Evolutionary conservation across 805 yeast species (phyloP), one percentile per base, ranked within the genome.

Genomic region (Schwanniomyces occidentalis): DNA sequence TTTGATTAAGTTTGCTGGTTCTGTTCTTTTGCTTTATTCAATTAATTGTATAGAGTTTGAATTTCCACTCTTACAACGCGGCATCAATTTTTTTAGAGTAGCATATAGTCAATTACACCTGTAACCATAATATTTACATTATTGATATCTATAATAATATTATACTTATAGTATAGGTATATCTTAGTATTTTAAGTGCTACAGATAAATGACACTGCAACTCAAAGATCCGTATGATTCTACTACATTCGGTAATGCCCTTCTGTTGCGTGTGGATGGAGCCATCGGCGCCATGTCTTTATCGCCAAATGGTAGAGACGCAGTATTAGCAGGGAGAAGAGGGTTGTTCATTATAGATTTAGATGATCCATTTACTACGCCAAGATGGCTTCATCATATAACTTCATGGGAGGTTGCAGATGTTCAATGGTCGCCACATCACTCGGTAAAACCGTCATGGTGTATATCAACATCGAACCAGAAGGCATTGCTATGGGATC

Each of bases 331-430:
- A 0, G 90, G 86, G 46, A 55, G 71, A 33, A 72, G 82, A 36
- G 99, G 99, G 0, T 69, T 93, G 9, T 85, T 81, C 56, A 80
- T 93, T 24, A 82, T 91, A n/a, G 98, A 93, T 61, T 61, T 93
- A 26, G 96, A 91, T 51, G 96, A 93, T 56, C 99, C 98, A 1
- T 91, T 87, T 60, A 78, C 91, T 0, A 89, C 95, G 1, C 99
- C 99, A 0, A 69, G 99, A 39, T 88, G 95, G 90, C 73, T 93
- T 10, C 95, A 82, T 36, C 96, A 93, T 53, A 72, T 80, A 22
- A 91, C 97, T 0, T 80, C 95, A 0, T 93, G 98, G 98, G 98
- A 93, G 58, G 99, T 93, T 3, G 96, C 99, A 0, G 97, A 91
- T 56, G 97, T 91, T 2, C 98, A 93, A 58, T 93, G 99, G 98